Conservation (phyloP, 2,329 filamentous ascomycete species). For the Elsinoe ampelina region DNA sequence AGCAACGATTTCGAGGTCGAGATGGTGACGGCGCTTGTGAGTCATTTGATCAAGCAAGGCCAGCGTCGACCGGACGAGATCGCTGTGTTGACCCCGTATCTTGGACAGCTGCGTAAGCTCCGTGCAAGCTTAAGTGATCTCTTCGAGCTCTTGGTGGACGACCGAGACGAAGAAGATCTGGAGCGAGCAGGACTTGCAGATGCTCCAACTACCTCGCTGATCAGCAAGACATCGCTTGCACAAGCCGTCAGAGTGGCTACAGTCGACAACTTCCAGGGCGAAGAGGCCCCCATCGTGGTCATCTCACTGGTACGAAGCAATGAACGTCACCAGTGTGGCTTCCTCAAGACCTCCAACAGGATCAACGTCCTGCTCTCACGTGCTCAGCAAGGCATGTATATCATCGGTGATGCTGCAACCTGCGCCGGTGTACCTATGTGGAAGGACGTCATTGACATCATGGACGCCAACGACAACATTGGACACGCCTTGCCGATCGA, state of each 20-base stretch:
- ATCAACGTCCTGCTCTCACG: constrained; percentile 61
- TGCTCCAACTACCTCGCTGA: background rate
- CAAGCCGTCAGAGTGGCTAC: constrained; percentile 15
- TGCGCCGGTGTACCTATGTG: constrained; percentile 51
- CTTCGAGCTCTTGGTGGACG: constrained; percentile 55
- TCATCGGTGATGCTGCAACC: constrained; percentile 53
- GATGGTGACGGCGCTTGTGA: constrained; percentile 54
- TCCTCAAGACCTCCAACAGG: constrained; percentile 55
- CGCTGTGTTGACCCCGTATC: constrained; percentile 60
- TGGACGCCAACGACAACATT: constrained; percentile 39
- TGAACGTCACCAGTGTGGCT: constrained; percentile 47
- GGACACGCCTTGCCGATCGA: constrained; percentile 45
- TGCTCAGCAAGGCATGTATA: constrained; percentile 60
- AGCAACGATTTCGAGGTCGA: constrained; percentile 53
- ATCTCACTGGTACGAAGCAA: constrained; percentile 66
- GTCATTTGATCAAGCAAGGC: constrained; percentile 57
- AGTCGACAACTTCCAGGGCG: constrained; percentile 60
- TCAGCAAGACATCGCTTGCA: constrained; percentile 13
- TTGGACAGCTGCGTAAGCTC: constrained; percentile 48
- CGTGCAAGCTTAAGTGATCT: constrained; percentile 35
- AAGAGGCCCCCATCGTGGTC: constrained; percentile 63
- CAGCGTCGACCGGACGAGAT: constrained; percentile 52
- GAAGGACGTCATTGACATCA: constrained; percentile 46
- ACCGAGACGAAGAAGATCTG: constrained; percentile 52
- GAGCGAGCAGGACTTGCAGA: constrained; percentile 11